Percentiles rank a stretch among this genome's conserved stretches.
Evolutionary conservation across 179 eudicot genomes (phyloP).

Genomic region (Spinacia oleracea): DNA sequence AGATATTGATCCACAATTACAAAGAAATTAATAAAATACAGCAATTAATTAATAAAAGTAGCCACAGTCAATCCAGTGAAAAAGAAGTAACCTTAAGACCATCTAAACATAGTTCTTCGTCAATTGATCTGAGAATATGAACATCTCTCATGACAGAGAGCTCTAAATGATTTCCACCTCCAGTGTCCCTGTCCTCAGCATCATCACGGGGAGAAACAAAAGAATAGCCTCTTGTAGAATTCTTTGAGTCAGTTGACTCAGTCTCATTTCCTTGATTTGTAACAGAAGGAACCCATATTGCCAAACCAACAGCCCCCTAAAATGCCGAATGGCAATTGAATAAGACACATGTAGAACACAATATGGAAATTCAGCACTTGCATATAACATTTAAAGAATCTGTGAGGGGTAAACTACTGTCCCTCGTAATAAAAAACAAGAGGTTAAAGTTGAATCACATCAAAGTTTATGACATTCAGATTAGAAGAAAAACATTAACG

Average conservation of each 20-base stretch:
- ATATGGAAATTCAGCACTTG: neutral
- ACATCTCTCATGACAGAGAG: slow-evolving; percentile 58
- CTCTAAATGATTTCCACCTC: slow-evolving; percentile 59
- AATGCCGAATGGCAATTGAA: slow-evolving; percentile 17
- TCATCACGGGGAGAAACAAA: slow-evolving; percentile 53
- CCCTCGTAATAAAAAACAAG: neutral
- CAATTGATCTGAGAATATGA: slow-evolving; percentile 42
- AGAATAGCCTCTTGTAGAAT: slow-evolving; percentile 57
- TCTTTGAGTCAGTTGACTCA: slow-evolving; percentile 54
- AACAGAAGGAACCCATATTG: slow-evolving; percentile 98
- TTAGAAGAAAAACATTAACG: neutral
- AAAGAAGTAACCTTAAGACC: slow-evolving; percentile 61
- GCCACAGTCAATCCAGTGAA: neutral
- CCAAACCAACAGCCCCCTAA: slow-evolving; percentile 99
- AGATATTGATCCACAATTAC: slow-evolving; percentile 7
- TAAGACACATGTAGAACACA: slow-evolving; percentile 21
- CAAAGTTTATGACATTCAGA: neutral
- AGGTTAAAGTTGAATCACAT: neutral
- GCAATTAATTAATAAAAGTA: neutral
- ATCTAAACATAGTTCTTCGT: slow-evolving; percentile 62
- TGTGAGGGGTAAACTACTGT: neutral
- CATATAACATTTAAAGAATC: neutral
- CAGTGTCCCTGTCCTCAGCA: slow-evolving; percentile 41
- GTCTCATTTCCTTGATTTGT: slow-evolving; percentile 61
- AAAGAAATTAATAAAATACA: slow-evolving; percentile 8